Base-by-base conservation (phyloP, 148 eudicot species). In the Nepenthes mirabilis region DNA sequence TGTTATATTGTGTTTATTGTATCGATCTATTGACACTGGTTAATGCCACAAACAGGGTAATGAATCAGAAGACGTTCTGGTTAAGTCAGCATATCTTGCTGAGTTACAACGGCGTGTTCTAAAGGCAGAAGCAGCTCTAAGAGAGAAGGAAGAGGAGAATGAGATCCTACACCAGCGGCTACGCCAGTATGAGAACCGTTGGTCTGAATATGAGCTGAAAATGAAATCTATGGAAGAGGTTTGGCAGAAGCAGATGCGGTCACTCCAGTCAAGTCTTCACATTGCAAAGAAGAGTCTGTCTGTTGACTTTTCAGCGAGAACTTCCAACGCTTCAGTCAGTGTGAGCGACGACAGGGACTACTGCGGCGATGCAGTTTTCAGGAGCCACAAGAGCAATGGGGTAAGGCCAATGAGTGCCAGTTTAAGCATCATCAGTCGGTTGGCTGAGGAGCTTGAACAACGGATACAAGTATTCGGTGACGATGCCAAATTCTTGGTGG, bases 151-250 rank as follows among this genome's bases (percentile, higher is more conserved):
- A 47, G 98, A 83, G 70, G 96, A 93, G 64, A 93, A 82, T 5
- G 95, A 88, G 65, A 84, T 86, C 69, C 96, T 93, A 64, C 86
- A 82, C 60, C 96, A 83, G 60, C 75, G 91, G 54, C 75, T 93
- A 37, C 91, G 87, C 11, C 96, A 93, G 72, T 93, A 88, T 36
- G 98, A 93, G 55, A 86, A 71, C 59, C 87, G 96, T 1, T 93
- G 98, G 98, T 83, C 95, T 0, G 96, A 88, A 61, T 93, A 93
- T 43, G 98, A 93, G 79, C 64, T 79, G 53, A 93, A 88, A 76
- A 93, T 93, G 98, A 93, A 93, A 66, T 93, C 98, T 51, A 93
- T 93, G 98, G 98, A 93, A 79, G 96, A 93, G 66, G 79, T 86
- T 9, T 93, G 98, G 98, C 98, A 93, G 70, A 93, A 83, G 71